phyloP scores from a whole-genome alignment of 148 eudicot species.

The Cornus kousa region DNA sequence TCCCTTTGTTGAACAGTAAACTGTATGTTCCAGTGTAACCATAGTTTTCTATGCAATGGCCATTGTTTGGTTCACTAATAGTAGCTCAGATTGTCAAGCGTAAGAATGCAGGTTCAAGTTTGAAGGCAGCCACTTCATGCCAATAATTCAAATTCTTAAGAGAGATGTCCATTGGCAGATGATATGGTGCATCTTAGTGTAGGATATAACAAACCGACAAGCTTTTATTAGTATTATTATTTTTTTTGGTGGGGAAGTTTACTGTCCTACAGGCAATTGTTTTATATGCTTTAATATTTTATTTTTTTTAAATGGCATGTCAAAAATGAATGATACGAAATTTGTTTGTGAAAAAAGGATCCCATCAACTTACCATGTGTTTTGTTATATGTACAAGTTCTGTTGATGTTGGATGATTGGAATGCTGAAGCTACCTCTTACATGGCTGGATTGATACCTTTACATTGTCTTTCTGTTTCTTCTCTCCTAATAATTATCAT shows the following conservation, averaged over 20 bases:
- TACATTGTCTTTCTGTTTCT: background rate
- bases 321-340: no score
- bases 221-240: no score
- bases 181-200: no score
- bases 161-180: no score
- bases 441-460: background rate
- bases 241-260: background rate
- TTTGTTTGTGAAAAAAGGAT: no score
- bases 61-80: background rate
- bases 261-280: background rate
- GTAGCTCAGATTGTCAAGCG: background rate
- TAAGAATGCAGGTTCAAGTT: background rate
- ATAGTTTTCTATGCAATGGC: background rate
- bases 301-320: background rate
- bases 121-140: no score
- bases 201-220: background rate
- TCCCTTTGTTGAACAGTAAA: background rate
- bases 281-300: background rate
- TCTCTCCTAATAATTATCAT: background rate
- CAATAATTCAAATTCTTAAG: no score
- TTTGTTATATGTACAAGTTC: no score
- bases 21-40: background rate
- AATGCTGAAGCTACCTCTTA: background rate
- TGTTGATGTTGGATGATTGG: no score
- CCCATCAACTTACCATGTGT: no score